A percentile compares a stretch with the other conserved stretches of the same genome.
phyloP scores from a whole-genome alignment of 352 stramenopile genomes.

The Phytophthora sp. region DNA sequence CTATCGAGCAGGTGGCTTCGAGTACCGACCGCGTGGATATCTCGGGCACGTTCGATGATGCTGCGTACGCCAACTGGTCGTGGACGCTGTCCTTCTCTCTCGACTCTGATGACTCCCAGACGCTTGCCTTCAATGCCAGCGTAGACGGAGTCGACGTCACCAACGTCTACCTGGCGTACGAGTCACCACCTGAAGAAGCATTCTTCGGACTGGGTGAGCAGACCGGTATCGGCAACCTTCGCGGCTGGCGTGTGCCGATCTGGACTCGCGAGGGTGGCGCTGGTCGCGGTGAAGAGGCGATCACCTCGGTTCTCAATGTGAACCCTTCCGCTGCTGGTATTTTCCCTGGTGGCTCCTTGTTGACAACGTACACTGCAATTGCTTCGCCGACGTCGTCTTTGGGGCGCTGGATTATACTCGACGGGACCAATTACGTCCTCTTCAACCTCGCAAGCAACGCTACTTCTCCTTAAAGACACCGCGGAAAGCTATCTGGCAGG shows the following conservation, averaged over 20 bases:
- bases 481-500: conserved; percentile 26
- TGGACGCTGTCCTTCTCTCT: conserved; percentile 19
- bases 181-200: conserved; percentile 25
- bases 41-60: conserved; percentile 13
- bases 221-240: conserved; percentile 30
- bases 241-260: conserved; percentile 28
- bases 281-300: conserved; percentile 26
- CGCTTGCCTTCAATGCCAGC: conserved; percentile 26
- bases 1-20: neutral
- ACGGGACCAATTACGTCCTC: conserved; percentile 30
- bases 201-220: conserved; percentile 33
- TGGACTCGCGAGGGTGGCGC: conserved; percentile 31
- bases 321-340: conserved; percentile 28
- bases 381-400: conserved; percentile 23
- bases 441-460: conserved; percentile 29
- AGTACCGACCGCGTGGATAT: conserved; percentile 18
- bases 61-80: conserved; percentile 15
- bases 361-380: conserved; percentile 31
- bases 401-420: conserved; percentile 26
- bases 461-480: conserved; percentile 28
- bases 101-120: conserved; percentile 14
- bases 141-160: conserved; percentile 20
- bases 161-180: conserved; percentile 33
- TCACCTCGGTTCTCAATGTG: conserved; percentile 33
- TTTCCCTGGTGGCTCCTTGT: conserved; percentile 24